Evolutionary conservation across 2,329 filamentous ascomycete species (phyloP).

Genomic region (Trichoderma aggressivum): DNA sequence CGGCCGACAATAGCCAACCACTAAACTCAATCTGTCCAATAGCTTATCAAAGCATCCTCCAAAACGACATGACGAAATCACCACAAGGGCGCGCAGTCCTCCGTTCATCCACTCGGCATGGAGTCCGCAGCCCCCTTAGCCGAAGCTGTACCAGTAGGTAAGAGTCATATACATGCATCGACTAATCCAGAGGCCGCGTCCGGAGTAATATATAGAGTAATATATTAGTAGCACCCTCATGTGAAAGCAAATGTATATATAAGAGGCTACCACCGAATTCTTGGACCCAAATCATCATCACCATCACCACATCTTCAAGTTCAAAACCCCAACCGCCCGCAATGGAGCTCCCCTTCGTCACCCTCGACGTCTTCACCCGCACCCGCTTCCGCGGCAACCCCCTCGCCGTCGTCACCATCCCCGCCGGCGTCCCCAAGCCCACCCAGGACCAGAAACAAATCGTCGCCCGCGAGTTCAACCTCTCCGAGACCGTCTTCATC

Average conservation of each 20-base stretch:
- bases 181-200: not conserved
- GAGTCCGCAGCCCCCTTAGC: not conserved
- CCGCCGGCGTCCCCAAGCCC: slow-evolving; percentile 38
- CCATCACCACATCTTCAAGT: not conserved
- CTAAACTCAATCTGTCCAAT: not conserved
- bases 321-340: not conserved
- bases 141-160: not conserved
- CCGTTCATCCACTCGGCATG: not conserved
- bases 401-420: slow-evolving; percentile 57
- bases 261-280: not conserved
- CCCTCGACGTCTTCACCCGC: slow-evolving; percentile 57
- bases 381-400: slow-evolving; percentile 55
- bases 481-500: slow-evolving; percentile 62
- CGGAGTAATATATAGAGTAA: not conserved
- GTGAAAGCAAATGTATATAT: not conserved
- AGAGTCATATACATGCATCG: not conserved
- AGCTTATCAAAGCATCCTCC: not conserved
- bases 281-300: not conserved
- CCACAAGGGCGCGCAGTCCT: not conserved
- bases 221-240: not conserved
- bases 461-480: slow-evolving; percentile 61
- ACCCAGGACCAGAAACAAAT: slow-evolving; percentile 53
- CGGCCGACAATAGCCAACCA: not conserved
- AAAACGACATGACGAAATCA: not conserved
- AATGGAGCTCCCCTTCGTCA: slow-evolving; percentile 47